Evolutionary conservation across 768 basidiomycete species (phyloP), one percentile per base, ranked within the genome.

Genomic region (Tricholoma bakamatsutake): DNA sequence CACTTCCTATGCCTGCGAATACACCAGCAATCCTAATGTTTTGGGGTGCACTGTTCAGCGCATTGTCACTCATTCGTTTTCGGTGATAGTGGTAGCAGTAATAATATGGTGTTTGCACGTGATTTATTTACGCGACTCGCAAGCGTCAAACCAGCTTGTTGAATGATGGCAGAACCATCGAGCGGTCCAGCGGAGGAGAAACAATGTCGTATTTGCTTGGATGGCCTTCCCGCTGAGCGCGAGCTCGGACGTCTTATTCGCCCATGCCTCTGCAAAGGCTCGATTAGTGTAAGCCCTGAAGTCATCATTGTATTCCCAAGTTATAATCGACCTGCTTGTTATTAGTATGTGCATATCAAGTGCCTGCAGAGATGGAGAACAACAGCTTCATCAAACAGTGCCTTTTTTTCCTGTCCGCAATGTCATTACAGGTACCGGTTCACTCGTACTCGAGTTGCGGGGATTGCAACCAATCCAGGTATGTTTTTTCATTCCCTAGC

Each of bases 161-260:
- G 34, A 7, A 37, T 21, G 40, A 61, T 64, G 64, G 35, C 61
- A 30, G 59, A 59, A 35, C 48, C 56, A 31, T 45, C 59, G 10
- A 35, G 42, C 33, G 39, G 47, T 17, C 50, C 55, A 17, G 34
- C 56, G 34, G 69, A 79, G 50, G 82, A 83, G 63, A 86, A 80
- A 63, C 87, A 88, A 65, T 94, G 93, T 64, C 79, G 93, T 52
- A 95, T 95, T 46, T 95, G 93, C 66, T 76, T 92, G 27, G 87
- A 88, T 37, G 85, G 88, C 4, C 68, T 72, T 10, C 79, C 81
- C 45, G 79, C 80, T 21, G 85, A 88, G 59, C 66, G 60, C 0
- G 76, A 80, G 24, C 72, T 87, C 39, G 93, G 93, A 2, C 80
- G 84, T 53, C 80, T 94, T 60, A 91, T 95, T 60, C 82, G 85